Evolutionary conservation across 2,329 filamentous ascomycete species (phyloP).

Genomic region (Aureobasidium vineae): DNA sequence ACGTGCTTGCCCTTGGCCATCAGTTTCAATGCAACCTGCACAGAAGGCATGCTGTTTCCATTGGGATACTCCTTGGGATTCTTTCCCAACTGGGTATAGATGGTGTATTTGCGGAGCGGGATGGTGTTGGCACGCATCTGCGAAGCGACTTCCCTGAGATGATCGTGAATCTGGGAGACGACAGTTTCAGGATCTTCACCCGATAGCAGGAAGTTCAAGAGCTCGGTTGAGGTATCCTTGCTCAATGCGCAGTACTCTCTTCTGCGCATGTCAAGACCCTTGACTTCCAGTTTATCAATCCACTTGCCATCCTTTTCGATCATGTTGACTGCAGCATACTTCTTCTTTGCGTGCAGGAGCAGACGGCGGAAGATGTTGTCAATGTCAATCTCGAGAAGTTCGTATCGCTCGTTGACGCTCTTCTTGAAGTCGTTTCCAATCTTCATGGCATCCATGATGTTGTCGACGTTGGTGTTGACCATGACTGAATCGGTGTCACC

Average conservation of each 20-base stretch:
- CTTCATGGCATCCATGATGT: constrained; percentile 82
- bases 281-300: constrained; percentile 93
- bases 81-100: constrained; percentile 97
- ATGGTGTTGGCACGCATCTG: constrained; percentile 82
- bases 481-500: constrained; percentile 99
- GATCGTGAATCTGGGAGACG: constrained; percentile 87
- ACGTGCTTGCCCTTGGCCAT: constrained; percentile 82
- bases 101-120: constrained; percentile 85
- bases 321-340: constrained; percentile 96
- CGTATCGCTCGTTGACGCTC: constrained; percentile 91
- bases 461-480: constrained; percentile 99
- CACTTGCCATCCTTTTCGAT: constrained; percentile 82
- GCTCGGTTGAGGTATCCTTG: constrained; percentile 83
- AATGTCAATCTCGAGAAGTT: constrained; percentile 92
- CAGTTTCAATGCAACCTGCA: constrained; percentile 89
- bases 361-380: constrained; percentile 96
- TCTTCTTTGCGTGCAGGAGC: constrained; percentile 95
- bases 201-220: constrained; percentile 92
- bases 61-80: constrained; percentile 91
- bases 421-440: constrained; percentile 95
- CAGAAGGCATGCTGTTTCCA: constrained; percentile 91
- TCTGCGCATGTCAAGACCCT: constrained; percentile 96
- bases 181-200: constrained; percentile 89
- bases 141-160: constrained; percentile 76
- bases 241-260: constrained; percentile 95